Base-by-base conservation (phyloP, 169 alveolate genomes). In the Plasmodium gonderi region DNA sequence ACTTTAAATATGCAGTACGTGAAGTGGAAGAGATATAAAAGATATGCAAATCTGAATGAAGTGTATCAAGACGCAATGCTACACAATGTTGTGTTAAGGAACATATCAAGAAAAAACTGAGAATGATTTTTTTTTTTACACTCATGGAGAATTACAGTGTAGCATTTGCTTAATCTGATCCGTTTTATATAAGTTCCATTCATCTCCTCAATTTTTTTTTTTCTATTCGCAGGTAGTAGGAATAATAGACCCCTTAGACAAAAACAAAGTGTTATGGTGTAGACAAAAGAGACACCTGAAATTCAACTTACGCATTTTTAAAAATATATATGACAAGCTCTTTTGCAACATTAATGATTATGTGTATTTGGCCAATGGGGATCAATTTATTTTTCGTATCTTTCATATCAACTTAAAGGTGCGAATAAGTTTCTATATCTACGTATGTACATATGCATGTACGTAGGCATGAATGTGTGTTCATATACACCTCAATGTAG, bases 401-500 rank as follows among this genome's bases (percentile, higher is more conserved):
- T 82, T 82, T 20, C 91, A 82, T 31, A 82, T 82, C 14, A 82
- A 82, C 54, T 47, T 82, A 82, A 82, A 82, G 81, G 91, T 82
- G 12, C 8, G 11, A 11, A 29, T 68, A 29, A 29, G 26, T 26
- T 5, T 17, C 7, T 31, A 29, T n/a, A n/a, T n/a, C 17, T 65
- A 23, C 4, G n/a, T 65, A 4, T 26, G 42, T 26, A 65, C 26
- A 64, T 72, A 29, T 31, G 20, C 11, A 4, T 36, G 9, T 2
- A 67, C 12, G 8, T 31, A n/a, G n/a, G n/a, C n/a, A n/a, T n/a
- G n/a, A n/a, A n/a, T n/a, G n/a, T n/a, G n/a, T n/a, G n/a, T n/a
- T n/a, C n/a, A n/a, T n/a, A n/a, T n/a, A n/a, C n/a, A n/a, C n/a
- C n/a, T n/a, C n/a, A n/a, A 49, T 23, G 64, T 23, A 64, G 11